Conservation (phyloP, 495 filamentous ascomycete species). For the Chaetomium fimeti region DNA sequence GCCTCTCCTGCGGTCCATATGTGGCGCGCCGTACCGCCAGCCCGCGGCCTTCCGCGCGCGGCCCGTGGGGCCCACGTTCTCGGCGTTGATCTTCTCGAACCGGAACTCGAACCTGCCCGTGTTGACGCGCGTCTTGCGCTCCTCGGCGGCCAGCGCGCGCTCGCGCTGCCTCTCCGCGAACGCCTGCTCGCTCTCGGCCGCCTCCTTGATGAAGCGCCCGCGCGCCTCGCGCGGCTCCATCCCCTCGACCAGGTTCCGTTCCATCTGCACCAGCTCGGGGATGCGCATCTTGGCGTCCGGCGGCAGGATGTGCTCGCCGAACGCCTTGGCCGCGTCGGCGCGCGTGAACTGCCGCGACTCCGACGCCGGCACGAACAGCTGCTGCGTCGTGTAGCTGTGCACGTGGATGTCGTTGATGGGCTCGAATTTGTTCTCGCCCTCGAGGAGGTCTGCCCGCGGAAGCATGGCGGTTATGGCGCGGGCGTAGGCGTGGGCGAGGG, state of each 20-base stretch:
- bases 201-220: slow-evolving; percentile 31
- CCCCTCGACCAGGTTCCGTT: slow-evolving; percentile 44
- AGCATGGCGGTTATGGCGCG: slow-evolving; percentile 78
- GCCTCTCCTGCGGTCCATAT: slow-evolving; percentile 49
- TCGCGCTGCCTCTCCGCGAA: slow-evolving; percentile 43
- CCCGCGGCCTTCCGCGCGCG: slow-evolving; percentile 57
- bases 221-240: slow-evolving; percentile 38
- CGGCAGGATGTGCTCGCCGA: slow-evolving; percentile 68
- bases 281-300: slow-evolving; percentile 86
- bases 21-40: slow-evolving; percentile 55
- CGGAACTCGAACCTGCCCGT: slow-evolving; percentile 71
- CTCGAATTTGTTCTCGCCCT: slow-evolving; percentile 59
- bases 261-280: slow-evolving; percentile 71
- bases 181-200: slow-evolving; percentile 37
- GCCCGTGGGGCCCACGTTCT: slow-evolving; percentile 47
- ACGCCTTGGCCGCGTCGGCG: slow-evolving; percentile 82
- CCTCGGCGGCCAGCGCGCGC: slow-evolving; percentile 42
- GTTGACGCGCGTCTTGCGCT: slow-evolving; percentile 47
- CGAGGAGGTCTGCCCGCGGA: slow-evolving; percentile 47
- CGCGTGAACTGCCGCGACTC: slow-evolving; percentile 91
- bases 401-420: slow-evolving; percentile 87
- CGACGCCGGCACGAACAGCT: slow-evolving; percentile 86
- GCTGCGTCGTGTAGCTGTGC: slow-evolving; percentile 72
- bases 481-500: slow-evolving; percentile 71
- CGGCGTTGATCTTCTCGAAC: slow-evolving; percentile 61